Evolutionary conservation across 2,329 filamentous ascomycete genomes (phyloP), one percentile per base, ranked within the genome.

Genomic region (Aspergillus alliaceus): DNA sequence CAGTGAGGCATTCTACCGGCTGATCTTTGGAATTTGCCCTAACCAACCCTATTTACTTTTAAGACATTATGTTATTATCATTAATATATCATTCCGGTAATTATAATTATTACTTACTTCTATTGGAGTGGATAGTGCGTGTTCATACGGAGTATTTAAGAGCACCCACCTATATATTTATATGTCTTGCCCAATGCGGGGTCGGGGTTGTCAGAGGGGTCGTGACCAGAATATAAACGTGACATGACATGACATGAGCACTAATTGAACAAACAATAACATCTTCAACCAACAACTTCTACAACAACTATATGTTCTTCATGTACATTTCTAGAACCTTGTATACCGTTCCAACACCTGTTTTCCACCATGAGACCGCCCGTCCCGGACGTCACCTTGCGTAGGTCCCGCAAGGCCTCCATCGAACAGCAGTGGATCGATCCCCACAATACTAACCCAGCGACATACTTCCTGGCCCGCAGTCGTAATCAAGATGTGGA

Each of bases 401-500:
- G 70, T 59, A 69, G 63, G 58, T 67, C 67, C 64, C 74, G 69
- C 63, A 79, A 76, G 64, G 60, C 65, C 50, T 72, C 69, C 58
- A 64, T 68, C 49, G 70, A 68, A 53, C 67, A 67, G 60, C 69
- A 72, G 56, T 70, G 67, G 64, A 68, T 67, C 54, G 74, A 78
- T 56, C 69, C 71, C 66, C 70, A 70, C 63, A 69, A 66, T 64
- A 65, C 69, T 56, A 74, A 75, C 59, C 83, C 83, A 40, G 82
- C 82, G 51, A 82, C 82, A 51, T 87, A 86, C 77, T 86, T 87
- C 70, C 75, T 88, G 59, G 77, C 80, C 59, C 83, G 80, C 61
- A 82, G 81, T 64, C 75, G 82, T 52, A 24, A 44, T 44, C 70
- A 81, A 64, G 77, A 82, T 32, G 44, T 50, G 58, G 69, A 70